Evolutionary conservation across 495 filamentous ascomycete genomes (phyloP), one percentile per base, ranked within the genome.

Genomic region (Penicillium riverlandense): DNA sequence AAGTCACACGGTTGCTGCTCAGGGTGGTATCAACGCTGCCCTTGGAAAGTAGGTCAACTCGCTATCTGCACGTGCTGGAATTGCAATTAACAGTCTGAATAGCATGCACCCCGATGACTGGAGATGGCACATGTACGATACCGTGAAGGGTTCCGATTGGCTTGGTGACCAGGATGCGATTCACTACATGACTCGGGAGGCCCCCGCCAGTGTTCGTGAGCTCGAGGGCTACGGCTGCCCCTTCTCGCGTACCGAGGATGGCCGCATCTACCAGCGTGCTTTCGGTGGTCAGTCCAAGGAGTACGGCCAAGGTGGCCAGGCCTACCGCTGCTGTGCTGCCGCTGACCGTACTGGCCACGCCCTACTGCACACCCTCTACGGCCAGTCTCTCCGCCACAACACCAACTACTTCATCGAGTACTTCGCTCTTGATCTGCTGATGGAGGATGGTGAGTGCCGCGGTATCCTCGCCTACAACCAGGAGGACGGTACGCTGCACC

Each of bases 41-140:
- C 79, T 97, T 53, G 91, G 91, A 67, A 97, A 97, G 70, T 76
- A 67, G 32, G 72, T 66, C 47, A 10, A 16, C 22, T 22, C 14
- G 32, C 11, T 35, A 32, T 29, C n/a, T 7, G 41, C 16, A 16
- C 15, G 35, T 42, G 41, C 32, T 33, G 40, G 44, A 14, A 2
- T 43, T 13, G 37, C 29, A 47, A 39, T 50, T 60, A 48, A 60
- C 35, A 35, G 36, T n/a, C 11, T 34, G 55, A 22, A 47, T 52
- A 81, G 77, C 65, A 86, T 87, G 82, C 82, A 85, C 66, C 69
- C 80, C 62, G 91, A 97, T 66, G 91, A 97, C 74, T 97, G 91
- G 91, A 83, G 91, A 68, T 96, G 91, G 91, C 91, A 97, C 74
- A 96, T 96, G 91, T 97, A 96, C 76, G 91, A 97, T 69, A 97